Base-by-base conservation (phyloP, 352 stramenopile species). In the Globisporangium irregulare region DNA sequence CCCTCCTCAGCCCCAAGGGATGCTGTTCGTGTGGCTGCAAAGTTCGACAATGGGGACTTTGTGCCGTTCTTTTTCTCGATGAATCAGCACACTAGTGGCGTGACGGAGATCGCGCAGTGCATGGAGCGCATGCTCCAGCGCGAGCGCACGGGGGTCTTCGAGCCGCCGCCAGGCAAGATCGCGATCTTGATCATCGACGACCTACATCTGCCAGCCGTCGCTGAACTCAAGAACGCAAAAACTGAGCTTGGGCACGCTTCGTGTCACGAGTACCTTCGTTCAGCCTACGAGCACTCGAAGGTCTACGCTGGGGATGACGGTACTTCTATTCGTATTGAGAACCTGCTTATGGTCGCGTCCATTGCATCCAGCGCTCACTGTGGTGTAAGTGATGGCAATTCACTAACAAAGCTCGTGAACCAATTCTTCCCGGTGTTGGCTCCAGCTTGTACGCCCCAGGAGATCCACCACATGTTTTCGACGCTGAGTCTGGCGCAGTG, bases 111-210 rank as follows among this genome's bases (percentile, higher is more conserved):
- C 0, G 62, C 73, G 7, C 73, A 73, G 24, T 84, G 74, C 53
- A 65, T 90, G 8, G 79, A 88, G 41, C 71, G 78, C 2, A 83
- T 86, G 74, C 72, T 90, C 3, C 79, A 90, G 50, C 81, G 81
- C 2, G 81, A 90, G 63, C 74, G 79, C 4, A 81, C 71, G 2
- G 67, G 68, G 0, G 68, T 88, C 27, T 87, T 73, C 29, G 81
- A 90, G 55, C 79, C 81, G 9, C 81, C 81, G 8, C 77, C 81
- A 18, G 81, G 81, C 0, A 88, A 90, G 58, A 69, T 79, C 8
- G 78, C 78, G 18, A 34, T 88, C 6, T 59, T 90, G 14, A 73
- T 90, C 29, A 64, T 90, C 34, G 81, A 90, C 27, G 81, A 90
- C 46, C 64, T 90, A 25, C 79, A 90, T 25, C 58, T 90, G 6